phyloP scores from a whole-genome alignment of 495 filamentous ascomycete genomes.

The Penicillium tannophilum region DNA sequence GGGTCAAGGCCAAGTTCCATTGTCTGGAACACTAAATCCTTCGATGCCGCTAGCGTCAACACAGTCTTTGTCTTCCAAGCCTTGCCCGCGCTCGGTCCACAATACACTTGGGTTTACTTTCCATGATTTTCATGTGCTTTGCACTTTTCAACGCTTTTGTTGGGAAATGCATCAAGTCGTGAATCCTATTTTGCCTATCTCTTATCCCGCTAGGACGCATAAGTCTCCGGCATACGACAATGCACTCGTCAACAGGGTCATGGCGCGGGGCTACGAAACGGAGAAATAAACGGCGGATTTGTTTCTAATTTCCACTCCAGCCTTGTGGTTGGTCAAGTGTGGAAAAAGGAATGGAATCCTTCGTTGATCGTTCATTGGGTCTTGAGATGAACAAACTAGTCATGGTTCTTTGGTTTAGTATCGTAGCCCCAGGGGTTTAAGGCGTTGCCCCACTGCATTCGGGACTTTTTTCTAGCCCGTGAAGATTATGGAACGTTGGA shows the following conservation, averaged over 20 bases:
- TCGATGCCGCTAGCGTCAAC: slow-evolving; percentile 16
- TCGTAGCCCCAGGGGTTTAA: background rate
- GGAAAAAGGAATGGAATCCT: background rate
- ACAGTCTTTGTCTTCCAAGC: background rate
- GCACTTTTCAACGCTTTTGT: background rate
- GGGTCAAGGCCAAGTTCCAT: background rate
- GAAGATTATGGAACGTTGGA: background rate
- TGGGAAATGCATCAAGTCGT: background rate
- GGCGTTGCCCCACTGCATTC: background rate
- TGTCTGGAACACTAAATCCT: slow-evolving; percentile 27
- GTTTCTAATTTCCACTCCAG: background rate
- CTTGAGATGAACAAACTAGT: background rate
- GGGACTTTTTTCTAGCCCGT: background rate
- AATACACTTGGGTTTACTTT: background rate
- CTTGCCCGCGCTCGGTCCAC: background rate
- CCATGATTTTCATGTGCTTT: background rate
- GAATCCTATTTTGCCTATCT: background rate
- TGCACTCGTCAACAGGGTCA: background rate
- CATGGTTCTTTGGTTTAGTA: background rate
- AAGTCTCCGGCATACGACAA: slow-evolving; percentile 1
- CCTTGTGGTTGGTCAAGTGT: background rate
- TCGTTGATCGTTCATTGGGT: background rate
- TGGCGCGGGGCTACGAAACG: background rate
- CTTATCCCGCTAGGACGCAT: background rate
- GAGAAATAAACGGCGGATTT: background rate